These are phyloP conservation scores for Spatholobus suberectus DNA, from an alignment of 306 rosid species.

Conservation along the genomic window DNA sequence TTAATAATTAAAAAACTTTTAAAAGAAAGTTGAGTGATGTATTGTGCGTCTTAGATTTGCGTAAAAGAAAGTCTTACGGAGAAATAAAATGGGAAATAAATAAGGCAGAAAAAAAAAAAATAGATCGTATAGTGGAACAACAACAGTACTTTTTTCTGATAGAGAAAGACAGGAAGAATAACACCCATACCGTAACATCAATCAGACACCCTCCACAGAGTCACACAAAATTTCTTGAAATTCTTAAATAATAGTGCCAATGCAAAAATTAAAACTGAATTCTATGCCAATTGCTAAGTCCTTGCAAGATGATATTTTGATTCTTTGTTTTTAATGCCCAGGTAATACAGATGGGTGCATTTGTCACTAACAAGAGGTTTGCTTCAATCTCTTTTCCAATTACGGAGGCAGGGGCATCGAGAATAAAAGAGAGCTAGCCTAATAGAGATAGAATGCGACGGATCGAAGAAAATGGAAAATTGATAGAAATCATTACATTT, in stretches of 20 bases:
- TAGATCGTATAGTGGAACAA: background rate
- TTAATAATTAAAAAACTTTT: no score
- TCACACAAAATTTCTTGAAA: background rate
- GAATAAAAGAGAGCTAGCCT: background rate
- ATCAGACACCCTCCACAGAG: background rate
- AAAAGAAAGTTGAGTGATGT: background rate
- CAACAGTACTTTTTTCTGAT: background rate
- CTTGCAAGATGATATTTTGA: background rate
- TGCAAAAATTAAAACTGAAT: background rate
- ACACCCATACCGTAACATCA: conserved; percentile 5
- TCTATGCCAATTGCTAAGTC: background rate
- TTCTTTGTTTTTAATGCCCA: background rate
- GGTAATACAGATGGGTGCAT: background rate
- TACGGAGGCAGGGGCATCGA: background rate
- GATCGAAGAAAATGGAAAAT: background rate
- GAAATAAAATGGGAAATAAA: background rate
- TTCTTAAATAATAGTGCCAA: background rate
- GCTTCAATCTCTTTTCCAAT: conserved; percentile 7
- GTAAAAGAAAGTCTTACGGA: background rate
- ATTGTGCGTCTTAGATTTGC: background rate
- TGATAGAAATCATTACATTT: conserved; percentile 3
- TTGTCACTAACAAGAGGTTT: background rate
- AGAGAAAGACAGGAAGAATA: background rate
- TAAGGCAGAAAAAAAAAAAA: background rate
- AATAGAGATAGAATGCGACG: background rate